Base-by-base conservation (phyloP, 2,329 filamentous ascomycete species). In the Karstenula rhodostoma region DNA sequence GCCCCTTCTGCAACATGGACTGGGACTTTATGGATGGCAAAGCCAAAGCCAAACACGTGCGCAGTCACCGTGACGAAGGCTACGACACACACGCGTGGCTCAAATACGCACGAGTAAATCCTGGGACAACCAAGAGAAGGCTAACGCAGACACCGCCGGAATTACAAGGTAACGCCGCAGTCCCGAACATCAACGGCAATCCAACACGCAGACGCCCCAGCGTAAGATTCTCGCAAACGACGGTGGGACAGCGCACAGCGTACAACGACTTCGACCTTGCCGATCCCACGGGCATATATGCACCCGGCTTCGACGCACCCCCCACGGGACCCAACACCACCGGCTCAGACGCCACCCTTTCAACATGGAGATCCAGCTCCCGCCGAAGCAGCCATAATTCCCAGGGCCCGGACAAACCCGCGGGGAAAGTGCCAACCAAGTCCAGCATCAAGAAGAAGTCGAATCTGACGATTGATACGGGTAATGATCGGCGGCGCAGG, bases 211-310 rank as follows among this genome's bases (percentile, higher is more conserved):
- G 27, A 42, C 32, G 33, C 2, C 61, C 60, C 3, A 68, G 67
- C 46, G 67, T 67, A 13, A 55, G 33, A 13, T 69, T 69, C 42
- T 58, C 64, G 25, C 62, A 59, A 2, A 35, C 49, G 10, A 58
- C 51, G 9, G 61, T 66, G 4, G 61, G 63, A 19, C 55, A 49
- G 42, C 37, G 61, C 8, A 35, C 60, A 25, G 58, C 53, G 10
- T 61, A 61, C 40, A 66, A 66, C 23, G 60, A 64, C 54, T 8
- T 37, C 12, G 49, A 37, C 1, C 9, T 59, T 54, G 33, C 56
- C 25, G 40, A 42, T 62, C 49, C n/a, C 17, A 6, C n/a, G 40
- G 58, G 46, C 17, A 27, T 17, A 8, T 49, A 61, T 17, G 59
- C 54, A 19, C 49, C 43, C 29, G 59, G 54, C 8, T 32, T 32